phyloP scores from a whole-genome alignment of 2,329 filamentous ascomycete species.

The Talaromyces sp. region DNA sequence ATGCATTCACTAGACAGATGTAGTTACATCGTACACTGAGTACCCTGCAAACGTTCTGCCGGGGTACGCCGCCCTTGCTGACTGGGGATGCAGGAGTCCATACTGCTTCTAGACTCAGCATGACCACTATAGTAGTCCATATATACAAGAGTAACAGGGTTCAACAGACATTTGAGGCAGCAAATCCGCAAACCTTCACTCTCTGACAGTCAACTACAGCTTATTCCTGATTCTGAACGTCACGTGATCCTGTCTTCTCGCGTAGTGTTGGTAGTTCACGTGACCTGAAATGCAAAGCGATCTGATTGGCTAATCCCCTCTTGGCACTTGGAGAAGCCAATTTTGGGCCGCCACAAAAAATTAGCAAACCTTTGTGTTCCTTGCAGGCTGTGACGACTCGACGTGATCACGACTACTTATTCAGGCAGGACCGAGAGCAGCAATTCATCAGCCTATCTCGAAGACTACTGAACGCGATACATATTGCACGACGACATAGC shows the following conservation, averaged over 20 bases:
- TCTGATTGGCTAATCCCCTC: background rate
- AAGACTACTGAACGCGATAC: background rate
- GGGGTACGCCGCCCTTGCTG: background rate
- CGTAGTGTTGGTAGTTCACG: background rate
- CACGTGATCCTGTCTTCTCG: slow-evolving; percentile 1
- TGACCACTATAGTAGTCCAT: background rate
- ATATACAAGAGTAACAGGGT: too few relatives aligned
- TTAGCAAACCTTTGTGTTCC: slow-evolving; percentile 9
- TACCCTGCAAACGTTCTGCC: background rate
- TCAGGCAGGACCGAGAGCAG: background rate
- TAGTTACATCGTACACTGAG: background rate
- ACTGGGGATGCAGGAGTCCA: background rate
- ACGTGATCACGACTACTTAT: background rate
- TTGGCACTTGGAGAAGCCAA: background rate
- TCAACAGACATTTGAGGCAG: background rate
- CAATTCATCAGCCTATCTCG: background rate
- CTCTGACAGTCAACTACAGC: background rate
- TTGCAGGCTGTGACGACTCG: background rate
- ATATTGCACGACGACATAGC: background rate
- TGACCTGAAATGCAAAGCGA: background rate
- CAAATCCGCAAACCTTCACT: background rate
- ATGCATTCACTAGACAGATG: background rate
- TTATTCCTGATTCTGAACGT: background rate
- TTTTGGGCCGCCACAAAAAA: slow-evolving; percentile 16
- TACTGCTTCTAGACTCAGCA: too few relatives aligned